Evolutionary conservation across 441 rosid genomes (phyloP), one percentile per base, ranked within the genome.

Genomic region (Adansonia grandidieri): DNA sequence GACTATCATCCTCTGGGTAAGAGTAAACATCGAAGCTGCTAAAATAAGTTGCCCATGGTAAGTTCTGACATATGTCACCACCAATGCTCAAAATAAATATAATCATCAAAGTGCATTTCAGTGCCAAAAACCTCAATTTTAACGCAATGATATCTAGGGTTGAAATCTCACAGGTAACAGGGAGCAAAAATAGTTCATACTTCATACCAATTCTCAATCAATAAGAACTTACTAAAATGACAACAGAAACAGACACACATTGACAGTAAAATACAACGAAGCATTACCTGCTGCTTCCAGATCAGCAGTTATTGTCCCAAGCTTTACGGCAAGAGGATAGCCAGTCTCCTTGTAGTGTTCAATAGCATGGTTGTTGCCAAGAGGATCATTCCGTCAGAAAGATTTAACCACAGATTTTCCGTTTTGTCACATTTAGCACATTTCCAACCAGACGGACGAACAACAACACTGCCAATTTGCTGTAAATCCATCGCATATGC

Each of bases 21-120:
- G 98, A 96, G 86, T 85, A 96, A 87, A 96, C 97, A 79, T 96
- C 98, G 92, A 97, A 89, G 88, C 93, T 92, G 97, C 93, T 97
- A 90, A 90, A 86, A 83, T 54, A 84, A 71, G 83, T 82, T 66
- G 77, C 78, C 75, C 82, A 82, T 67, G 5, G 83, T 87, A 73
- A 89, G 87, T 83, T 82, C 84, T 76, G 74, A 75, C 32, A 28
- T 28, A 50, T 37, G 2, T 37, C 11, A 19, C n/a, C 20, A 73
- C 9, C 51, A 22, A 44, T 9, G 19, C 17, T 45, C 62, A 76
- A 64, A 37, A 28, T 17, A 76, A n/a, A 51, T 6, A 37, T 74
- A 44, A 76, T 37, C 63, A 64, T 65, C 60, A n/a, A n/a, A 10
- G 24, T 62, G 61, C n/a, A 28, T n/a, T 65, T 69, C 72, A 51